Conservation (phyloP, 2,329 filamentous ascomycete genomes). For the Dothiorella sarmentorum region DNA sequence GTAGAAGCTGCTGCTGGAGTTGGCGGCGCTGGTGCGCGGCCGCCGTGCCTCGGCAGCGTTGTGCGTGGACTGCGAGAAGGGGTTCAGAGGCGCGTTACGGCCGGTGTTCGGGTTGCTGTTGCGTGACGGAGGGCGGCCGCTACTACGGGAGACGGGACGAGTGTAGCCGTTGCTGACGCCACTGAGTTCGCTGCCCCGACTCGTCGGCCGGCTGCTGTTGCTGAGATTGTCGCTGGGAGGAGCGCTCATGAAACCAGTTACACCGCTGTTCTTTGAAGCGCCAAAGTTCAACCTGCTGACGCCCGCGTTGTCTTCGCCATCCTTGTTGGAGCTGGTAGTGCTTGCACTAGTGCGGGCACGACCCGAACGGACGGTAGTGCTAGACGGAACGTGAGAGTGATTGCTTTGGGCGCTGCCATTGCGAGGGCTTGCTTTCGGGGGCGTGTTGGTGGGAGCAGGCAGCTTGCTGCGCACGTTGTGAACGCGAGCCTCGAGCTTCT, state of each 20-base stretch:
- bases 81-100: conserved; percentile 4
- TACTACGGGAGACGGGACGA: conserved; percentile 8
- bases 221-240: conserved; percentile 30
- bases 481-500: conserved; percentile 88
- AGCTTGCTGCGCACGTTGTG: conserved; percentile 89
- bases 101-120: background rate
- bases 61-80: conserved; percentile 1
- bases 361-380: conserved; percentile 58
- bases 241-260: conserved; percentile 26
- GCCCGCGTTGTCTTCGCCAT: conserved; percentile 21
- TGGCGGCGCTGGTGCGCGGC: conserved; percentile 35
- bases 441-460: conserved; percentile 73
- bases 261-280: background rate
- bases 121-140: conserved; percentile 6
- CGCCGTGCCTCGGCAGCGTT: conserved; percentile 11
- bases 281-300: conserved; percentile 25
- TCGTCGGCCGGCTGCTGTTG: conserved; percentile 62
- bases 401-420: conserved; percentile 48
- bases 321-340: conserved; percentile 38
- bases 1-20: background rate
- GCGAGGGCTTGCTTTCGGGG: conserved; percentile 76
- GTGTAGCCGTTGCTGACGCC: conserved; percentile 34
- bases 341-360: conserved; percentile 60
- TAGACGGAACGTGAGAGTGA: conserved; percentile 49
- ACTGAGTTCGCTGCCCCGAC: conserved; percentile 56